Conservation (phyloP, 2,329 filamentous ascomycete genomes). For the Hyphodiscus sp. region DNA sequence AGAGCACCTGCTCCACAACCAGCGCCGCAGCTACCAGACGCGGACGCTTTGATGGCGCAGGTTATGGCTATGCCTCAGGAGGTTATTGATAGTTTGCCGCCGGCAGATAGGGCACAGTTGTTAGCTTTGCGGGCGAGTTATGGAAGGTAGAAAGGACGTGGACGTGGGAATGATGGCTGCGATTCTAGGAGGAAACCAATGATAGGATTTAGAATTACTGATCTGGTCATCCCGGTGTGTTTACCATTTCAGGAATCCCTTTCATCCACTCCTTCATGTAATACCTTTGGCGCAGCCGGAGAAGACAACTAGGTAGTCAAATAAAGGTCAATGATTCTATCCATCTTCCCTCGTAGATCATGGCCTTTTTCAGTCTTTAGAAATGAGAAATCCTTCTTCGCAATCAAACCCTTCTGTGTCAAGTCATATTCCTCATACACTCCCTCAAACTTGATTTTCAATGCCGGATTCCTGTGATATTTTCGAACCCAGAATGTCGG, state of each 20-base stretch:
- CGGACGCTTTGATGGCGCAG: slow-evolving; percentile 70
- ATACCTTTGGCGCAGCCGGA: not conserved
- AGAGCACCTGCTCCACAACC: slow-evolving; percentile 34
- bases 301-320: not conserved
- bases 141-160: slow-evolving; percentile 16
- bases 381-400: not conserved
- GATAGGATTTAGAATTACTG: not conserved
- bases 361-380: not conserved
- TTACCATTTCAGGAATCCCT: not conserved
- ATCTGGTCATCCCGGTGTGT: not conserved
- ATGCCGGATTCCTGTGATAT: too few species aligned
- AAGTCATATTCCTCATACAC: too few species aligned
- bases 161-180: not conserved
- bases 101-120: slow-evolving; percentile 71
- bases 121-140: slow-evolving; percentile 57
- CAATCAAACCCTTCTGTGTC: too few species aligned
- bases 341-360: not conserved
- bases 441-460: too few species aligned
- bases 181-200: not conserved
- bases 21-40: slow-evolving; percentile 45
- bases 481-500: too few species aligned
- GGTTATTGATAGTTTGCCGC: slow-evolving; percentile 71
- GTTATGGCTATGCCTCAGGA: slow-evolving; percentile 75
- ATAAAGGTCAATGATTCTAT: not conserved
- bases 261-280: not conserved